Evolutionary conservation across 2,329 filamentous ascomycete genomes (phyloP), one percentile per base, ranked within the genome.

Genomic region (Pleurostoma richardsiae): DNA sequence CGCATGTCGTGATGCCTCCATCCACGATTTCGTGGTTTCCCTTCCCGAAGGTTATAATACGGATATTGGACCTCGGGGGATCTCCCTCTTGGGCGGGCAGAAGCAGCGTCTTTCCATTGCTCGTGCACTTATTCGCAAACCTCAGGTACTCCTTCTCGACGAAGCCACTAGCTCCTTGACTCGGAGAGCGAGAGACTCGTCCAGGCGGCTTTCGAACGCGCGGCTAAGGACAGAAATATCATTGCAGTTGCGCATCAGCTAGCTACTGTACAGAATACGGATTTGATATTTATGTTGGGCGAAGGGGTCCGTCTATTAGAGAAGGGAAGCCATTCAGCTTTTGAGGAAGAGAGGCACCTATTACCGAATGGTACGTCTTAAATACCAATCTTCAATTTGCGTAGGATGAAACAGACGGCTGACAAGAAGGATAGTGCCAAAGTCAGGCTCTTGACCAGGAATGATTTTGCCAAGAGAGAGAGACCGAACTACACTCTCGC

Each of bases 131-230:
- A 30, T 48, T 28, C 47, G 50, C 5, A 41, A 46, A 11, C 41
- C 50, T 1, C 41, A 27, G 10, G 27, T 52, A 6, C 33, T 52
- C 5, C 41, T 52, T 4, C 45, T 52, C 1, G 90, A 95, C 56
- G 89, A 95, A 70, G 86, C 86, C 30, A 95, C 89, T 87, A 82
- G 39, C 86, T 85, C 4, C 72, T 95, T 3, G 89, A 95, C 56
- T 79, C 80, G 0, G 83, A 84, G 57, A 85, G 79, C 43, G 85
- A 88, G 43, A 41, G 40, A 10, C n/a, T 26, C 6, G 79, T 83
- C 1, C 80, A 83, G 53, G 65, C 71, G 30, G 78, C 79, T 0
- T 66, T 83, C 26, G 73, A 76, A 50, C 68, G 69, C n/a, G 71
- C 83, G 0, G 78, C 79, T 0, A 67, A 72, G 38, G 74, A 76